Conservation (phyloP, 192 early-diverging fungal species). For the Cetraspora pellucida region DNA sequence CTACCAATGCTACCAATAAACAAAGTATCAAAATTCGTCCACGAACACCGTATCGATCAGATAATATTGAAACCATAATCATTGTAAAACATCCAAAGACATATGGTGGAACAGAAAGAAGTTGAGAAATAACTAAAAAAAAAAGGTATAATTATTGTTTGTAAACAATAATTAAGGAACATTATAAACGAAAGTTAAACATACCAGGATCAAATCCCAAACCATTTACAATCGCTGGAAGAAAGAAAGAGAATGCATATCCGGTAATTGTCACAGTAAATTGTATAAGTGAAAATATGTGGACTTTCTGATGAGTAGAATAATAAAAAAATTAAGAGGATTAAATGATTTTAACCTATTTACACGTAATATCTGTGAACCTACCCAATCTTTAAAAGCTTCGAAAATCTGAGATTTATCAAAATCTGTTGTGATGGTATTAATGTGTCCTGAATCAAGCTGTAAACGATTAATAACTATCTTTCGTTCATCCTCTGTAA, state of each 20-base stretch:
- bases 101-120: slow-evolving; percentile 38
- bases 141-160: too few relatives aligned
- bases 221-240: slow-evolving; percentile 71
- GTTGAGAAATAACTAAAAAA: slow-evolving; percentile 16
- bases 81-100: slow-evolving; percentile 33
- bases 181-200: not conserved
- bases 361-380: not conserved
- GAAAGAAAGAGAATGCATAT: slow-evolving; percentile 67
- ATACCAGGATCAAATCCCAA: slow-evolving; percentile 59
- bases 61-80: not conserved
- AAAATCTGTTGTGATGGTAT: slow-evolving; percentile 50
- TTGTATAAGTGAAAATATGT: slow-evolving; percentile 61
- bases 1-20: not conserved
- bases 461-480: slow-evolving; percentile 45
- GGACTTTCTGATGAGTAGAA: slow-evolving; percentile 35
- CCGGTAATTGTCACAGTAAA: slow-evolving; percentile 63
- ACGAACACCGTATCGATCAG: not conserved
- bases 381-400: slow-evolving; percentile 51
- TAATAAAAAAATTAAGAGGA: too few relatives aligned
- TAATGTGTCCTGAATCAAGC: slow-evolving; percentile 53
- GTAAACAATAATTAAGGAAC: not conserved
- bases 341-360: not conserved
- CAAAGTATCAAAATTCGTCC: not conserved
- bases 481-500: slow-evolving; percentile 49
- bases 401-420: slow-evolving; percentile 53